Evolutionary conservation across 176 grass and related monocot species (phyloP), one percentile per base, ranked within the genome.

Genomic region (Alopecurus myosuroides): DNA sequence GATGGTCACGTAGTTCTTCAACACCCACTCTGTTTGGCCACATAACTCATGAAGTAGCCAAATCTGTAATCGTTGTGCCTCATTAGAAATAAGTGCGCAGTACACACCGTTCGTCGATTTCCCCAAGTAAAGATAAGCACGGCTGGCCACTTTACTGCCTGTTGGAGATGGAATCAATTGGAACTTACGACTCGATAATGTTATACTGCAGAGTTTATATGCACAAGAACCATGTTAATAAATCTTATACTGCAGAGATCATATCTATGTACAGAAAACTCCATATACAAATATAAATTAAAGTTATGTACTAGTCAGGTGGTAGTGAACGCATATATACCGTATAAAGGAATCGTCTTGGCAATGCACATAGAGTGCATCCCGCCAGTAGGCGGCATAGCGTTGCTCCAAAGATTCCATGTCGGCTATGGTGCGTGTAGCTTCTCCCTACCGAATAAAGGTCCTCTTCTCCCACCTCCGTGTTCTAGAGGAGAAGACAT

Each of bases 351-450:
- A 69, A 69, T 81, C 22, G 1, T 40, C 23, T 55, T 26, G 22
- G 18, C 22, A 81, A 81, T 53, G 64, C 63, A 81, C 46, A 8
- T 81, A 81, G 10, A 81, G 79, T 25, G 31, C 46, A 39, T 33
- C 63, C 2, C 31, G 63, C 8, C 48, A 39, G 35, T 39, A 53
- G 12, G 46, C 63, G 4, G 11, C 20, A 7, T 81, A 49, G 45
- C 14, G 10, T 11, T 37, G 7, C 6, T 49, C 17, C 0, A 10
- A 3, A 52, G 9, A 0, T 10, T 29, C 7, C 9, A 63, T 79
- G 19, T 79, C 77, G 3, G 17, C 56, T 12, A 79, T 64, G 17
- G 77, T n/a, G n/a, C n/a, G n/a, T n/a, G n/a, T 79, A 64, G 77
- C 15, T 3, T 30, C 57, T 42, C 58, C 77, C n/a, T 64, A 1